These are phyloP conservation scores for Rubus idaeus DNA, from an alignment of 306 rosid genomes.

Conservation along the genomic window DNA sequence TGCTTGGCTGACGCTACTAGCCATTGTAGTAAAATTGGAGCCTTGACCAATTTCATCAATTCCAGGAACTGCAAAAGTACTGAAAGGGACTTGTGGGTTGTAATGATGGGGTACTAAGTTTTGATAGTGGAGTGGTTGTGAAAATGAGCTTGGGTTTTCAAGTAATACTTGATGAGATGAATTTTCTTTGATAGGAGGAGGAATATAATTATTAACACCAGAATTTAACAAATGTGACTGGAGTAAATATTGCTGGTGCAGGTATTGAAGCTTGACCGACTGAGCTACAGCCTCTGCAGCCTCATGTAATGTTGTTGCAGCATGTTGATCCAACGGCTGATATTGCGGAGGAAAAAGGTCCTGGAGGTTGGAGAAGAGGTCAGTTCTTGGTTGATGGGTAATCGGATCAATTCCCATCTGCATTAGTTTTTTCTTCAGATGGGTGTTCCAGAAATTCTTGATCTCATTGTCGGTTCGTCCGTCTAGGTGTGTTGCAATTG, in stretches of 20 bases:
- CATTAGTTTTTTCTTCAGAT: constrained; percentile 73
- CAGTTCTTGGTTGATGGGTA: constrained; percentile 89
- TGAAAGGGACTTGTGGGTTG: constrained; percentile 77
- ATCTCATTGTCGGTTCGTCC: constrained; percentile 85
- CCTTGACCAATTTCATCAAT: constrained; percentile 36
- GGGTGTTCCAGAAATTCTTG: constrained; percentile 89
- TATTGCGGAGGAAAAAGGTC: constrained; percentile 37
- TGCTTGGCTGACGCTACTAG: constrained; percentile 39
- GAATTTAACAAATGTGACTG: constrained; percentile 35
- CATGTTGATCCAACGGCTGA: constrained; percentile 49
- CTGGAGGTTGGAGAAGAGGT: constrained; percentile 63
- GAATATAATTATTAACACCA: neutral
- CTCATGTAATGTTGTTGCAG: constrained; percentile 39
- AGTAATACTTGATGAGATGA: neutral
- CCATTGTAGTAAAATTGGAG: constrained; percentile 35
- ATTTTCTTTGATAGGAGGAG: constrained; percentile 36
- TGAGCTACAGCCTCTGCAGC: constrained; percentile 52
- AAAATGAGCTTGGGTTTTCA: constrained; percentile 41
- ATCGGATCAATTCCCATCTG: constrained; percentile 94
- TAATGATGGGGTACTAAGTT: constrained; percentile 31
- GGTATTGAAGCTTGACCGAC: constrained; percentile 57
- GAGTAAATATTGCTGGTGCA: constrained; percentile 41
- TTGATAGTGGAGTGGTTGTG: constrained; percentile 79
- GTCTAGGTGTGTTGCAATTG: constrained; percentile 72
- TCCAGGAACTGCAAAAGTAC: constrained; percentile 36